These are phyloP conservation scores for Quercus parvula DNA, from an alignment of 306 rosid genomes.

Conservation along the genomic window DNA sequence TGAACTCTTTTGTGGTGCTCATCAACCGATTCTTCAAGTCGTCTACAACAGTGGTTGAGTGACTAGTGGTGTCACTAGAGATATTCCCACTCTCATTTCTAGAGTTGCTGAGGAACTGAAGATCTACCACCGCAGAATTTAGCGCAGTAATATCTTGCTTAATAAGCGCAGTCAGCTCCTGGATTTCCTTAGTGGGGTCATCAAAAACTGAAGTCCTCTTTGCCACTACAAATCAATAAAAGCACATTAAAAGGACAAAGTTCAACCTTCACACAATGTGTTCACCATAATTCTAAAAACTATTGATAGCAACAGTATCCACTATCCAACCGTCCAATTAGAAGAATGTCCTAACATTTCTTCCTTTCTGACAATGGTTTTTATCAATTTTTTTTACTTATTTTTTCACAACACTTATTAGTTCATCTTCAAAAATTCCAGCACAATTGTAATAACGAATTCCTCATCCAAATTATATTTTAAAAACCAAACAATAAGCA, in stretches of 20 bases:
- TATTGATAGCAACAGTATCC: neutral
- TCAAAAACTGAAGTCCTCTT: slow-evolving; percentile 91
- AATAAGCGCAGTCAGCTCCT: slow-evolving; percentile 83
- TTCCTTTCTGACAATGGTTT: neutral
- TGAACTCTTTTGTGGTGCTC: slow-evolving; percentile 92
- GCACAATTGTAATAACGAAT: neutral
- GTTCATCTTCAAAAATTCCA: neutral
- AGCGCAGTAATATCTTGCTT: slow-evolving; percentile 93
- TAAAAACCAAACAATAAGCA: neutral
- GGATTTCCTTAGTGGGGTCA: slow-evolving; percentile 89
- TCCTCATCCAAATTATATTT: neutral
- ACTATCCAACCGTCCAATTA: neutral
- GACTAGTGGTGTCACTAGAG: slow-evolving; percentile 83
- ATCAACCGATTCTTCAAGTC: slow-evolving; percentile 86
- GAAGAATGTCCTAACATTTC: neutral
- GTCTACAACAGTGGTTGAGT: slow-evolving; percentile 91
- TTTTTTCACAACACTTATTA: neutral
- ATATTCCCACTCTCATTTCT: slow-evolving; percentile 65
- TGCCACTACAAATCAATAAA: slow-evolving; percentile 59
- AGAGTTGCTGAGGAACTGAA: slow-evolving; percentile 65
- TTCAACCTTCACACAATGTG: neutral
- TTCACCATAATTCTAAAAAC: neutral
- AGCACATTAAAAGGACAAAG: slow-evolving; percentile 1
- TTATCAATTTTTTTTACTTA: neutral
- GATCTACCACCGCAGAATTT: slow-evolving; percentile 92